These are phyloP conservation scores for Macrophomina pseudophaseolina DNA, from an alignment of 2,329 filamentous ascomycete species.

Conservation along the genomic window DNA sequence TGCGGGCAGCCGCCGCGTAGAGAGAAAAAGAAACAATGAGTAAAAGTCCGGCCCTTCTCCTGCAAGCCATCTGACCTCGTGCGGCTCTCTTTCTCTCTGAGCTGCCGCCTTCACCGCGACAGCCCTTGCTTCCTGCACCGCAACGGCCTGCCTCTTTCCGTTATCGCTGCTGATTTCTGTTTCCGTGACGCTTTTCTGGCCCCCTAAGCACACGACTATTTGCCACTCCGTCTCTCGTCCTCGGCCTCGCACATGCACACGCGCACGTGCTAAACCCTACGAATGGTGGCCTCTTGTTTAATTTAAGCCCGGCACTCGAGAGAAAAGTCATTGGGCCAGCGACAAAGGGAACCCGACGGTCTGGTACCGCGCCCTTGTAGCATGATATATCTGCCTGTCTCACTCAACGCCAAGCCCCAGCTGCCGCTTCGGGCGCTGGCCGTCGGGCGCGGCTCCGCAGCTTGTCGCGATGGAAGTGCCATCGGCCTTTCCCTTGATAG, in stretches of 20 bases:
- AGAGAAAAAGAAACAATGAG: neutral
- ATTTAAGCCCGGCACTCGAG: neutral
- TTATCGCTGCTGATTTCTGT: neutral
- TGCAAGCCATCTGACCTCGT: slow-evolving; percentile 1
- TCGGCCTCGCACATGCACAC: slow-evolving; percentile 5
- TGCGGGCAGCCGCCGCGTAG: neutral
- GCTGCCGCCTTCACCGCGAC: neutral
- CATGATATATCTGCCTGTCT: neutral
- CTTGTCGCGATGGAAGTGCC: no score
- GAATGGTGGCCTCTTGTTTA: neutral
- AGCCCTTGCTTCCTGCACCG: neutral
- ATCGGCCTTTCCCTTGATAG: no score
- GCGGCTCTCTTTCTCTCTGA: neutral
- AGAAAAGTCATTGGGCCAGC: no score
- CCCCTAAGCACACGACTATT: no score
- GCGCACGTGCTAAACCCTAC: slow-evolving; percentile 5
- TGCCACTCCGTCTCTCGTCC: neutral
- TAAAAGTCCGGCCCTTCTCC: neutral
- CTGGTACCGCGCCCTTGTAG: neutral
- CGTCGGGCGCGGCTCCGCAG: neutral
- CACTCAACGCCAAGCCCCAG: neutral
- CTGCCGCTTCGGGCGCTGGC: neutral
- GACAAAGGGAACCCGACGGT: neutral
- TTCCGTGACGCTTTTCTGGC: no score
- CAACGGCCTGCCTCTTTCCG: neutral